Conservation (phyloP, 2,329 filamentous ascomycete species). For the Fusarium sp. region DNA sequence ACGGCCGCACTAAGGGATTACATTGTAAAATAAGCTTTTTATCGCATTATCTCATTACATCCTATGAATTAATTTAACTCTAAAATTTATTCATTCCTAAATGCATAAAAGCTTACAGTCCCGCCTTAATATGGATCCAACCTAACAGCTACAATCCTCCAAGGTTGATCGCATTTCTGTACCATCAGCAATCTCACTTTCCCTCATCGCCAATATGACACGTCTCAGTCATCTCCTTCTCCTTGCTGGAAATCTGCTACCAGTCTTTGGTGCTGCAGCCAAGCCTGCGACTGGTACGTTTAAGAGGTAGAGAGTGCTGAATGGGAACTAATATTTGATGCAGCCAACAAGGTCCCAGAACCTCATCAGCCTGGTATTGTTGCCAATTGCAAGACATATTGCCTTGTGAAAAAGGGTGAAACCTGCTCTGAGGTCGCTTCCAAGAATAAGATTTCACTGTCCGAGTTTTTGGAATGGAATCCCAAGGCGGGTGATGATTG, state of each 20-base stretch:
- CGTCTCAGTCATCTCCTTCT: neutral
- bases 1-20: too few species aligned
- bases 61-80: rapidly evolving
- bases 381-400: neutral
- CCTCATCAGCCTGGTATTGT: neutral
- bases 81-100: too few species aligned
- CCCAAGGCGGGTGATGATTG: neutral
- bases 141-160: too few species aligned
- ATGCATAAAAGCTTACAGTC: rapidly evolving
- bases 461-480: neutral
- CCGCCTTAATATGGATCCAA: rapidly evolving
- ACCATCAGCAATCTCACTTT: too few species aligned
- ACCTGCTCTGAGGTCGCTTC: neutral
- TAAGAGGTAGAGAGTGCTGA: too few species aligned
- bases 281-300: neutral
- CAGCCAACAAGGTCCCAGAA: neutral
- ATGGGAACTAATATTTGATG: too few species aligned
- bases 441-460: neutral
- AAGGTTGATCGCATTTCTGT: rapidly evolving
- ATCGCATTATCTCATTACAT: neutral
- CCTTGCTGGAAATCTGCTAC: neutral
- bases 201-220: neutral
- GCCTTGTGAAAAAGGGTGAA: neutral
- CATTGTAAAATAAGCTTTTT: neutral
- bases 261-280: neutral